phyloP scores from a whole-genome alignment of 345 rosid species.

The Aquilaria yunnanensis region DNA sequence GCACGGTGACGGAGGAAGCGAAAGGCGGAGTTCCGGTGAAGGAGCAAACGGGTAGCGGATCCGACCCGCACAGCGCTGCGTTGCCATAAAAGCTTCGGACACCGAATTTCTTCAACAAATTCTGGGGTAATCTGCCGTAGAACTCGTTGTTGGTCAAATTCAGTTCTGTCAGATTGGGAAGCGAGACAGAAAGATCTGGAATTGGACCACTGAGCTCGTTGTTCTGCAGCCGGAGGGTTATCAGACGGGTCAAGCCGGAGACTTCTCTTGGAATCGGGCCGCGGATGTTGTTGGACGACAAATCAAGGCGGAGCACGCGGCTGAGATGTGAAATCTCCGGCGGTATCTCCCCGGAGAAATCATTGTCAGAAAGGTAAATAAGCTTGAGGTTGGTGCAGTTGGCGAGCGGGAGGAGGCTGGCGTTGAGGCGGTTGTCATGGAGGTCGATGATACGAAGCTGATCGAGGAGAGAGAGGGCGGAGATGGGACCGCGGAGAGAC shows the following conservation, averaged over 20 bases:
- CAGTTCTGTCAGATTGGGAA: conserved; percentile 36
- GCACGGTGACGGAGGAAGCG: conserved; percentile 40
- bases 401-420: conserved; percentile 46
- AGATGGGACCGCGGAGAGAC: conserved; percentile 73
- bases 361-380: conserved; percentile 68
- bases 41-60: conserved; percentile 60
- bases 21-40: conserved; percentile 35
- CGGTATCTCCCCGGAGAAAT: conserved; percentile 72
- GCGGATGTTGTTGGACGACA: conserved; percentile 77
- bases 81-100: conserved; percentile 64
- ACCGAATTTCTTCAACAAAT: conserved; percentile 50
- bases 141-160: conserved; percentile 72
- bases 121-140: conserved; percentile 57
- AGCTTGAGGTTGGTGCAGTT: conserved; percentile 72
- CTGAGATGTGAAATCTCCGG: conserved; percentile 48
- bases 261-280: conserved; percentile 53
- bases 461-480: conserved; percentile 55
- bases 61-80: conserved; percentile 72
- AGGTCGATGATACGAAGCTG: conserved; percentile 86
- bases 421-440: conserved; percentile 82
- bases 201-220: conserved; percentile 75
- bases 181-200: conserved; percentile 58
- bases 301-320: conserved; percentile 61
- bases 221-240: conserved; percentile 76
- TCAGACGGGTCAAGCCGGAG: conserved; percentile 44